Conservation (phyloP, 2,329 filamentous ascomycete genomes). For the Lasiodiplodia hormozganensis region DNA sequence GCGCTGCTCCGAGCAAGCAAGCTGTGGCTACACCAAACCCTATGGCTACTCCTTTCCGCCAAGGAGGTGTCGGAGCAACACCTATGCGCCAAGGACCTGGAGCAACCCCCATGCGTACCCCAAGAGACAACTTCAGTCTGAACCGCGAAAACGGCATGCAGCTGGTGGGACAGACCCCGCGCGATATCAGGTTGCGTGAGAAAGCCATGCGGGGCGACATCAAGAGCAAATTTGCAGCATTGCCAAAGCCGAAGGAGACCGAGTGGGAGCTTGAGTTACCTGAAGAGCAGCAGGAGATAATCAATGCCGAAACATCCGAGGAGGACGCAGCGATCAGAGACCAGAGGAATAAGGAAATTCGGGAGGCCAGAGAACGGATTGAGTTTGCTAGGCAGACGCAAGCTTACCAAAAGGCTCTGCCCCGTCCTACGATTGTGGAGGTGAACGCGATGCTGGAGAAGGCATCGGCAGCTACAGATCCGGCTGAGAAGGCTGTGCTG, state of each 20-base stretch:
- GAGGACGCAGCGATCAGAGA: slow-evolving; percentile 79
- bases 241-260: slow-evolving; percentile 90
- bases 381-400: slow-evolving; percentile 87
- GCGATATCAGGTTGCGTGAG: slow-evolving; percentile 76
- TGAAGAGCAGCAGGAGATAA: slow-evolving; percentile 74
- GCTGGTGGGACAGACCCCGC: slow-evolving; percentile 75
- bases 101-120: slow-evolving; percentile 85
- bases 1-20: slow-evolving; percentile 80
- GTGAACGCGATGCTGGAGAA: slow-evolving; percentile 70
- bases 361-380: slow-evolving; percentile 68
- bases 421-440: slow-evolving; percentile 77
- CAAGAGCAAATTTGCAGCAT: slow-evolving; percentile 74
- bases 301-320: slow-evolving; percentile 61
- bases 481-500: slow-evolving; percentile 73
- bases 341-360: slow-evolving; percentile 66
- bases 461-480: slow-evolving; percentile 67
- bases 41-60: slow-evolving; percentile 85
- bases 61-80: slow-evolving; percentile 71
- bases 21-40: slow-evolving; percentile 92
- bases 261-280: slow-evolving; percentile 95
- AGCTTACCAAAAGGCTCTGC: slow-evolving; percentile 85
- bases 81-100: slow-evolving; percentile 65
- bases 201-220: slow-evolving; percentile 72
- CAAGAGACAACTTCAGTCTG: slow-evolving; percentile 83
- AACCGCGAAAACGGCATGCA: slow-evolving; percentile 76